Conservation (phyloP, 2,329 filamentous ascomycete genomes). For the Beauveria pseudobassiana region DNA sequence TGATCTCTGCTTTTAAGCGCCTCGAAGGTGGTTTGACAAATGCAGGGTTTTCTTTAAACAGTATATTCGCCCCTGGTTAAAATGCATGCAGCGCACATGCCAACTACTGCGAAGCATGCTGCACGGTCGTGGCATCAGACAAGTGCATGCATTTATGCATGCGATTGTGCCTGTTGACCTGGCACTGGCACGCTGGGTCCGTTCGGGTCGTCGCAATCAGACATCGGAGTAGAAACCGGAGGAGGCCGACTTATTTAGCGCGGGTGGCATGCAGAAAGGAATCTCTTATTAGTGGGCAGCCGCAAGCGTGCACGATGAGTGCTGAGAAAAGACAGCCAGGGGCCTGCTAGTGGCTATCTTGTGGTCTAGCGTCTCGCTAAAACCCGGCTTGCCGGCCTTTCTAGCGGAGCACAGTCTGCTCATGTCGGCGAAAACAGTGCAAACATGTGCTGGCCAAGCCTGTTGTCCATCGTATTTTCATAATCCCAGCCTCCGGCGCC, state of each 20-base stretch:
- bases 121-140: neutral
- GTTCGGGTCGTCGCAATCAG: neutral
- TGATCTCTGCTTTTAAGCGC: neutral
- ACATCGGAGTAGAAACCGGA: constrained; percentile 9
- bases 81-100: neutral
- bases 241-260: neutral
- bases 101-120: neutral
- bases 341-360: neutral
- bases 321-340: neutral
- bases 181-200: no score
- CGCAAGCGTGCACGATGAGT: neutral
- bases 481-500: neutral
- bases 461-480: neutral
- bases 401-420: neutral
- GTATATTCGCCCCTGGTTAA: neutral
- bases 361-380: neutral
- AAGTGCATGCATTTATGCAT: neutral
- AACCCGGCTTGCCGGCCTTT: neutral
- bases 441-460: neutral
- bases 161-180: neutral
- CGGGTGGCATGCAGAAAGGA: neutral
- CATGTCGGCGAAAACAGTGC: neutral
- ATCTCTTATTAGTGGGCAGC: constrained; percentile 4
- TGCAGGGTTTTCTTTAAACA: neutral
- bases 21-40: neutral